phyloP scores from a whole-genome alignment of 2,329 filamentous ascomycete species.

The Elsinoe necatrix region DNA sequence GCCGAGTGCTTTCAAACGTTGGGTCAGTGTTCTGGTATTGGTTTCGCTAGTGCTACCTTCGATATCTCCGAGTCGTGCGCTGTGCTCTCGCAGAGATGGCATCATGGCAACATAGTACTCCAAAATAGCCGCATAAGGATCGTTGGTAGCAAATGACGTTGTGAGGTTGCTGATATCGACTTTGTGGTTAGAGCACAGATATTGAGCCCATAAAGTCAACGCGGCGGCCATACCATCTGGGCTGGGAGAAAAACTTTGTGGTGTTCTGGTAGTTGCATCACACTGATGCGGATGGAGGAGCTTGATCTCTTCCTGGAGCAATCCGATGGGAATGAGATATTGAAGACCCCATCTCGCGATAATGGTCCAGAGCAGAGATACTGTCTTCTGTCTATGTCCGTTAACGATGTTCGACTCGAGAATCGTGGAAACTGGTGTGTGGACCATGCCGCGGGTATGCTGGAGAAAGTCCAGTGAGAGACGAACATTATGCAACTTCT shows the following conservation, averaged over 20 bases:
- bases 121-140: conserved; percentile 47
- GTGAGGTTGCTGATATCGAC: conserved; percentile 45
- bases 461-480: conserved; percentile 47
- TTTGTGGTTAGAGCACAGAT: conserved; percentile 41
- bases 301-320: conserved; percentile 6
- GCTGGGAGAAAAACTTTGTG: background rate
- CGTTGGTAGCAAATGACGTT: conserved; percentile 49
- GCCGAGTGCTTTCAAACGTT: conserved; percentile 32
- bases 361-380: conserved; percentile 52
- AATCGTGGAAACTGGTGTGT: conserved; percentile 37
- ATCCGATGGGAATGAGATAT: conserved; percentile 34
- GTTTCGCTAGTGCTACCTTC: background rate
- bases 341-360: conserved; percentile 49
- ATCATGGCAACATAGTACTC: conserved; percentile 39
- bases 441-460: conserved; percentile 34
- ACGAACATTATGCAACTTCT: conserved; percentile 53
- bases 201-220: conserved; percentile 50
- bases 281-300: background rate
- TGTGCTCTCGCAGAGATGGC: too few relatives aligned
- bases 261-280: background rate
- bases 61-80: background rate
- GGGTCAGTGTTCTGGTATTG: conserved; percentile 21
- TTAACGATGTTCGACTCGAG: conserved; percentile 53
- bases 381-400: conserved; percentile 56
- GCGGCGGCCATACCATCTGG: conserved; percentile 26